A percentile compares a stretch with the other conserved stretches of the same genome.
Conservation (phyloP, 305 asterid species). For the Striga hermonthica region DNA sequence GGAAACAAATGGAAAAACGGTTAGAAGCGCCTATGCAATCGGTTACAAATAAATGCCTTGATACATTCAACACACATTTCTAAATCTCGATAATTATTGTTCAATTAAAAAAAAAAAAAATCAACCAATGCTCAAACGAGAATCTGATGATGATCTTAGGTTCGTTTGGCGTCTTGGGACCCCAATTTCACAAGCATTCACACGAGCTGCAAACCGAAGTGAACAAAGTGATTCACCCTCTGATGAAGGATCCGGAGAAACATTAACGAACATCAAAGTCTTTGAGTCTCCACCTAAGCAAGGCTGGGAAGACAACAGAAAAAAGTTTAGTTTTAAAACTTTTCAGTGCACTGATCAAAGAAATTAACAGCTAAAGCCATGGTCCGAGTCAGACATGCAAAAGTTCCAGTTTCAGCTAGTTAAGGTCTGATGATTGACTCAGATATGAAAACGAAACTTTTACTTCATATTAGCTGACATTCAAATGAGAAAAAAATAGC, state of each 20-base stretch:
- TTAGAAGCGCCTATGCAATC: constrained; percentile 19
- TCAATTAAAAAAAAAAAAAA: background rate
- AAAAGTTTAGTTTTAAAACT: background rate
- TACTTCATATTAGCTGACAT: no score
- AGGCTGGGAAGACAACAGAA: background rate
- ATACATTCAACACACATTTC: constrained; percentile 10
- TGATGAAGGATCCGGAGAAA: constrained; percentile 5
- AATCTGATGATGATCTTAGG: background rate
- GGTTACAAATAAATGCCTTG: constrained; percentile 18
- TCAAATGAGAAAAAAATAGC: no score
- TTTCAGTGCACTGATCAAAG: background rate
- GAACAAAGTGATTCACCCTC: constrained; percentile 17
- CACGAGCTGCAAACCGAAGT: constrained; percentile 9
- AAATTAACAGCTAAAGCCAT: constrained; percentile 6
- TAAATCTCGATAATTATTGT: constrained; percentile 19
- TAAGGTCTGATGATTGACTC: no score
- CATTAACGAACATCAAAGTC: constrained; percentile 13
- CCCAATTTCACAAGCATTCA: constrained; percentile 12
- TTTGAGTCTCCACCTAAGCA: constrained; percentile 18
- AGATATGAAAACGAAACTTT: no score
- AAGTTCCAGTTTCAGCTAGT: no score
- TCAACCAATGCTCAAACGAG: constrained; percentile 30
- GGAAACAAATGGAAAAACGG: constrained; percentile 19
- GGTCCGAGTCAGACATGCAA: no score
- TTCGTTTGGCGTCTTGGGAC: constrained; percentile 1